Evolutionary conservation across 192 early-diverging fungal genomes (phyloP), one percentile per base, ranked within the genome.

Genomic region (Umbelopsis ramanniana): DNA sequence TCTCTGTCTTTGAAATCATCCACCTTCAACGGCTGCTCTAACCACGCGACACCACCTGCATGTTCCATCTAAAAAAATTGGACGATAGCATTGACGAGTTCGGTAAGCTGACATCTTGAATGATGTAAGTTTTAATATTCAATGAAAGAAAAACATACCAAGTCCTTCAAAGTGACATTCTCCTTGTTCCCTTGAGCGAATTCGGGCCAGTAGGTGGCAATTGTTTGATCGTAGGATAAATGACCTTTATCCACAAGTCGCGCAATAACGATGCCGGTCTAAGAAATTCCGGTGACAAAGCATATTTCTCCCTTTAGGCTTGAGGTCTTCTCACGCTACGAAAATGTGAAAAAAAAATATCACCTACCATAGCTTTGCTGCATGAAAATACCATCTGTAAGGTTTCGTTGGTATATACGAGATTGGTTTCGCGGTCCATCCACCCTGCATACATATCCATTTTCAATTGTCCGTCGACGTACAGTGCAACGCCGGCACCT

Each of bases 131-230:
- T 29, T 2, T 3, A 2, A 29, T 29, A 29, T 29, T 29, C 1
- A 29, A 29, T 29, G 3, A 29, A 29, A 29, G 29, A 29, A 40
- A 57, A 55, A 43, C 66, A 68, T 73, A 73, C 72, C 21, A 93
- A 67, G 70, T 86, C 82, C 2, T 67, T 68, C 38, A 93, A n/a
- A 0, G 89, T 89, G 19, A 93, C 87, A 37, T 92, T 72, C 46
- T 88, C 76, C 75, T 93, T 93, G 54, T 86, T 86, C 10, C 89
- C 88, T 54, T 81, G 80, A 6, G 83, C 91, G 78, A 93, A 93
- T 72, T 92, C 90, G 2, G 92, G 91, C 92, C 92, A 93, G 70
- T 89, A 85, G 7, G 82, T 75, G 2, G 82, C 67, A 37, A 93
- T 82, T 23, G 68, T 75, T 38, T 81, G 79, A 22, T 78, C 68